Evolutionary conservation across 306 rosid genomes (phyloP).

Genomic region (Argentina anserina): DNA sequence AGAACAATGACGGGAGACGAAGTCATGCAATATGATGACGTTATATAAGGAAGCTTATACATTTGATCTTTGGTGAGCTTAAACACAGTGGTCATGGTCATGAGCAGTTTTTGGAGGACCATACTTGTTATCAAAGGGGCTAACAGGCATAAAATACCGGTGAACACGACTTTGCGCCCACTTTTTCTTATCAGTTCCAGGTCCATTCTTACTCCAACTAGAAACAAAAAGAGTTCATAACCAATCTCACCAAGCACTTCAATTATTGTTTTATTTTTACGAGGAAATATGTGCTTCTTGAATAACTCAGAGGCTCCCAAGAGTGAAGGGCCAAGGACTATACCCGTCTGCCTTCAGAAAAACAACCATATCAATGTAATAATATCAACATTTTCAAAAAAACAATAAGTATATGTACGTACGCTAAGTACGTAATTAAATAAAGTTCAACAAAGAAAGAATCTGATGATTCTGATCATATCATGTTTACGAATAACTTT

Average conservation of each 20-base stretch:
- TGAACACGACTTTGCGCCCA: slow-evolving; percentile 39
- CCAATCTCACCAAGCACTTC: slow-evolving; percentile 35
- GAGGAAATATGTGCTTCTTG: not conserved
- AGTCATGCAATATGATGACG: not conserved
- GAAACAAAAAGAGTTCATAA: slow-evolving; percentile 34
- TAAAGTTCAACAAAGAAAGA: too few species aligned
- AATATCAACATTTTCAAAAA: too few species aligned
- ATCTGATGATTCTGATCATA: too few species aligned
- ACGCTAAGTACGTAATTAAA: too few species aligned
- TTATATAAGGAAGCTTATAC: not conserved
- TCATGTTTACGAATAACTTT: too few species aligned
- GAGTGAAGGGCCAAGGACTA: slow-evolving; percentile 31
- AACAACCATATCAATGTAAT: not conserved
- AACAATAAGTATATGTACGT: too few species aligned
- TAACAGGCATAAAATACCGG: slow-evolving; percentile 19
- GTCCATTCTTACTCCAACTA: slow-evolving; percentile 58
- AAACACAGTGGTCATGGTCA: not conserved
- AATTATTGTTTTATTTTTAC: slow-evolving; percentile 32
- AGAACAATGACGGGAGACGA: slow-evolving; percentile 22
- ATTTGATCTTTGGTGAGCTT: not conserved
- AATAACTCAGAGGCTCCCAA: not conserved
- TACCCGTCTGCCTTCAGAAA: slow-evolving; percentile 37
- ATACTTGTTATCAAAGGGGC: not conserved
- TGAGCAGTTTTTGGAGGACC: not conserved
- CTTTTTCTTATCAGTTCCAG: slow-evolving; percentile 33